Evolutionary conservation across 108 stramenopile species (phyloP).

Genomic region (Aurantiochytrium sp.): DNA sequence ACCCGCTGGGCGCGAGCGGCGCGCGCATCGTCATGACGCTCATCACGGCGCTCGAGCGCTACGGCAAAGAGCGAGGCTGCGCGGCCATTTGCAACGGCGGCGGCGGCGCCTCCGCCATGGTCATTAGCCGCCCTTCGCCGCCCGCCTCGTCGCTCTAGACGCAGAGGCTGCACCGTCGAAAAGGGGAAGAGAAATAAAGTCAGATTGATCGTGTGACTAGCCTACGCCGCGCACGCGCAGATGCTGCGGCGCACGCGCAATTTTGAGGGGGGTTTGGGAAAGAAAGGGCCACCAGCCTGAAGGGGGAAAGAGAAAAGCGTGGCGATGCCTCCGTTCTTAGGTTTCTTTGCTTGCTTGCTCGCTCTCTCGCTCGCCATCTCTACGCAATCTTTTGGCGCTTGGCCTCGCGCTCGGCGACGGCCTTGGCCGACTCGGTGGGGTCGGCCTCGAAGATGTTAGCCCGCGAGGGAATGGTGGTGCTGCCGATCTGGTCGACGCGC

Average conservation of each 20-base stretch:
- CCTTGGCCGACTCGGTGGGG: not conserved
- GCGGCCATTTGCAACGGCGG: slow-evolving; percentile 97
- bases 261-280: no score
- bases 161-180: no score
- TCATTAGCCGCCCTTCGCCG: slow-evolving; percentile 51
- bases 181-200: no score
- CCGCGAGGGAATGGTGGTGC: not conserved
- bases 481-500: slow-evolving; percentile 41
- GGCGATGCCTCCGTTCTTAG: no score
- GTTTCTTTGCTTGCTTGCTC: no score
- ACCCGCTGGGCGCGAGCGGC: slow-evolving; percentile 89
- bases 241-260: no score
- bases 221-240: no score
- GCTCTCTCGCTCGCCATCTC: no score
- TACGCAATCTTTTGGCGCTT: not conserved
- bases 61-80: slow-evolving; percentile 77
- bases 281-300: no score
- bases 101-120: slow-evolving; percentile 90
- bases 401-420: slow-evolving; percentile 17
- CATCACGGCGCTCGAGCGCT: slow-evolving; percentile 71
- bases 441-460: not conserved
- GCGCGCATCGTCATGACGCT: slow-evolving; percentile 89
- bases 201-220: no score
- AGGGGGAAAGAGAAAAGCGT: no score
- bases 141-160: no score